A percentile compares a stretch with the other conserved stretches of the same genome.
phyloP scores from a whole-genome alignment of 148 eudicot species.

The Chenopodium formosanum region DNA sequence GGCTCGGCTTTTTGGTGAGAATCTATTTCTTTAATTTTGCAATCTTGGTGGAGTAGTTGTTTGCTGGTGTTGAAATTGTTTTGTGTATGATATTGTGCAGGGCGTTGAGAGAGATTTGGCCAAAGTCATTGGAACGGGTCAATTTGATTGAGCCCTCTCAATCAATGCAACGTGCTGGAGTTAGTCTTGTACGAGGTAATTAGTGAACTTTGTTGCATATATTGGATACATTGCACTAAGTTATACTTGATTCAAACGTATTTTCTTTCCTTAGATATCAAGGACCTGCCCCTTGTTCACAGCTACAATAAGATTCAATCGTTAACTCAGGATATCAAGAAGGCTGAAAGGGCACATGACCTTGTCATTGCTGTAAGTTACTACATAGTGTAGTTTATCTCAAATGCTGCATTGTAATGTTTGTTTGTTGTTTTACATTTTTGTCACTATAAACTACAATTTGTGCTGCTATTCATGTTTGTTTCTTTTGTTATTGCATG shows the following conservation, averaged over 20 bases:
- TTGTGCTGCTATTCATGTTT: constrained; percentile 6
- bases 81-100: constrained; percentile 34
- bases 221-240: not conserved
- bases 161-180: constrained; percentile 93
- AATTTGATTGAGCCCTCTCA: constrained; percentile 85
- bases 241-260: constrained; percentile 15
- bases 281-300: constrained; percentile 74
- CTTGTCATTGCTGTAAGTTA: constrained; percentile 92
- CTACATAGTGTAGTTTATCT: not conserved
- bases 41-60: not conserved
- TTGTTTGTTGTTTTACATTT: not conserved
- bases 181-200: constrained; percentile 64
- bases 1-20: constrained; percentile 94
- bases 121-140: constrained; percentile 44
- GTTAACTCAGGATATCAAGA: constrained; percentile 50
- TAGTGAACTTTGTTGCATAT: not conserved
- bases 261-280: constrained; percentile 45
- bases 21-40: not conserved
- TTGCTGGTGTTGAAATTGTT: not conserved
- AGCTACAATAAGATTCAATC: constrained; percentile 72
- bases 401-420: not conserved
- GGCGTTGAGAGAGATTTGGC: constrained; percentile 87
- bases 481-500: not conserved
- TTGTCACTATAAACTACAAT: not conserved
- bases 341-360: constrained; percentile 80